These are phyloP conservation scores for Dentipellis fragilis DNA, from an alignment of 768 basidiomycete species.

Conservation along the genomic window DNA sequence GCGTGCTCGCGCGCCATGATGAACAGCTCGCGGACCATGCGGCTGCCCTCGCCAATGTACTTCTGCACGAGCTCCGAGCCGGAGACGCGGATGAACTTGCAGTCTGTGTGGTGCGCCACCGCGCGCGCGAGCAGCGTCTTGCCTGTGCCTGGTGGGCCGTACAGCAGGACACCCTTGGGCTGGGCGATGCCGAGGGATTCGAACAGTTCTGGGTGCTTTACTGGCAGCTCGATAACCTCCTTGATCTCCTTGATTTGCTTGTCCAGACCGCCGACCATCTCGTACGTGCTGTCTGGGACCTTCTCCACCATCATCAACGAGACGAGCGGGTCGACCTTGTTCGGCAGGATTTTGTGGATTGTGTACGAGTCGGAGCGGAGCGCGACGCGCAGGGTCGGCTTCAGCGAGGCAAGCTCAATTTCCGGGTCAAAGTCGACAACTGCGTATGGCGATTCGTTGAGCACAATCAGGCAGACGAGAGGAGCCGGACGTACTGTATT, in stretches of 20 bases:
- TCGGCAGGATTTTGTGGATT: constrained; percentile 92
- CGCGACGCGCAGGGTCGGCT: constrained; percentile 83
- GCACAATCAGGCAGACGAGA: neutral
- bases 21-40: constrained; percentile 96
- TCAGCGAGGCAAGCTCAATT: constrained; percentile 71
- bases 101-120: constrained; percentile 95
- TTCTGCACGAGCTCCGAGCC: constrained; percentile 95
- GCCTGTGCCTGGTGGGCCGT: constrained; percentile 93
- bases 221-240: constrained; percentile 95
- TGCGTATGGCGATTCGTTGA: constrained; percentile 18
- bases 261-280: constrained; percentile 99
- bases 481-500: constrained; percentile 71
- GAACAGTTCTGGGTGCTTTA: constrained; percentile 93
- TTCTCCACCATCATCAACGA: constrained; percentile 99
- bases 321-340: constrained; percentile 96
- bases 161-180: constrained; percentile 91
- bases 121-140: constrained; percentile 94
- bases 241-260: constrained; percentile 98
- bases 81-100: constrained; percentile 92
- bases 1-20: constrained; percentile 98
- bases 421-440: constrained; percentile 91
- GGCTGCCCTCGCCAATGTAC: constrained; percentile 93
- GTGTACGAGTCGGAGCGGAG: constrained; percentile 95
- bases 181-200: constrained; percentile 94
- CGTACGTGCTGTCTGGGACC: constrained; percentile 97